phyloP scores from a whole-genome alignment of 805 yeast genomes.

The Millerozyma acaciae region DNA sequence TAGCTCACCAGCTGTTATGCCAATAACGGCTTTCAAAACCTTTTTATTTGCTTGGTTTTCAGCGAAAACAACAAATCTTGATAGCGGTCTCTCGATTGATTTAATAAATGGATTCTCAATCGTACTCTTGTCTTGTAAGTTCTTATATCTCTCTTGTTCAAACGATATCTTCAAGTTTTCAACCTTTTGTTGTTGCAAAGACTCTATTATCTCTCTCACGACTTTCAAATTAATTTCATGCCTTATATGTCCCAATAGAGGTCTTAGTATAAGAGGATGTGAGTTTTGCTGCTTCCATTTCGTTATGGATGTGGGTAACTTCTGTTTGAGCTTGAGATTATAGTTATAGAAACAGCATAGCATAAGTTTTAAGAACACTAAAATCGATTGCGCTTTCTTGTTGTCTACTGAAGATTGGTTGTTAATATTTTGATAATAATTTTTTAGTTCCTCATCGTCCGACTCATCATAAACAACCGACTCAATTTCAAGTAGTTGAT shows the following conservation, averaged over 20 bases:
- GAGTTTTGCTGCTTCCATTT: conserved; percentile 42
- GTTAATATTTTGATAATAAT: conserved; percentile 27
- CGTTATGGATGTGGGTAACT: conserved; percentile 45
- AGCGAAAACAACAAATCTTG: conserved; percentile 23
- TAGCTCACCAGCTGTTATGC: conserved; percentile 36
- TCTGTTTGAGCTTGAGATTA: conserved; percentile 39
- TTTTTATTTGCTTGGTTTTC: conserved; percentile 13
- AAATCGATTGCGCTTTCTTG: conserved; percentile 51
- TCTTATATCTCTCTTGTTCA: conserved; percentile 21
- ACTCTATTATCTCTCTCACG: conserved; percentile 26
- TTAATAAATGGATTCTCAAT: conserved; percentile 34
- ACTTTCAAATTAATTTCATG: conserved; percentile 44
- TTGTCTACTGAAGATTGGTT: conserved; percentile 28
- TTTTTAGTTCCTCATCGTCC: conserved; percentile 34
- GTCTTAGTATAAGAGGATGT: conserved; percentile 48
- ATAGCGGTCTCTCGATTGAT: conserved; percentile 35
- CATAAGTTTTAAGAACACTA: conserved; percentile 53
- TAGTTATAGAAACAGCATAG: conserved; percentile 55
- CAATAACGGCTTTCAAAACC: conserved; percentile 24
- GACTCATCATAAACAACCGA: conserved; percentile 44
- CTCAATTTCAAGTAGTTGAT: conserved; percentile 69
- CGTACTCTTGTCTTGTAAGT: conserved; percentile 13
- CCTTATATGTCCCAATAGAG: conserved; percentile 55
- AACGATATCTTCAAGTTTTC: conserved; percentile 7
- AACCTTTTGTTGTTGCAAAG: conserved; percentile 13